These are phyloP conservation scores for Cocos nucifera DNA, from an alignment of 176 grass and related monocot genomes.

Conservation along the genomic window DNA sequence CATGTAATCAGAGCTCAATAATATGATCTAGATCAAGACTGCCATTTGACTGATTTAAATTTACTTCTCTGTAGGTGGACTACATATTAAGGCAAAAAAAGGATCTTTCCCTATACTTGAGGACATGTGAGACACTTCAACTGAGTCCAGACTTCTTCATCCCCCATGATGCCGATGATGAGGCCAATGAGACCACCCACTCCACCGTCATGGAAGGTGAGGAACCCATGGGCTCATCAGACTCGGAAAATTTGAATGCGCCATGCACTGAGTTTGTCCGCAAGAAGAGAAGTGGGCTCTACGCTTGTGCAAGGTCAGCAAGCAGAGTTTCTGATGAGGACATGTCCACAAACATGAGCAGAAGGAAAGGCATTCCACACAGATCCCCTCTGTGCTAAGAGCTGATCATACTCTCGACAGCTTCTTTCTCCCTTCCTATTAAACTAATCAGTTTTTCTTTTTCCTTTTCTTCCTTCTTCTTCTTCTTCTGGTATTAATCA, in stretches of 20 bases:
- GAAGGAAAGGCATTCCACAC: slow-evolving; percentile 85
- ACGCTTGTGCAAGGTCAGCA: slow-evolving; percentile 62
- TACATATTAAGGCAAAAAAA: slow-evolving; percentile 69
- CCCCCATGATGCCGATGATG: slow-evolving; percentile 74
- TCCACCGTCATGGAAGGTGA: slow-evolving; percentile 85
- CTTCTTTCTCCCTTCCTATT: not conserved
- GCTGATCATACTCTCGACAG: slow-evolving; percentile 17
- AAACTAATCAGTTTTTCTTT: slow-evolving; percentile 20
- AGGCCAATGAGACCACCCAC: slow-evolving; percentile 56
- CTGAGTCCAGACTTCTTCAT: slow-evolving; percentile 96
- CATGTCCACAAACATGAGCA: slow-evolving; percentile 76
- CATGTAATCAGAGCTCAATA: too few species aligned
- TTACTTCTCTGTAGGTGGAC: slow-evolving; percentile 49
- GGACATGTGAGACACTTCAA: slow-evolving; percentile 77
- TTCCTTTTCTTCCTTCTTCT: slow-evolving; percentile 34
- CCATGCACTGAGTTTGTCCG: slow-evolving; percentile 48
- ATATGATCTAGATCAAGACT: too few species aligned
- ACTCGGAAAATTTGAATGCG: slow-evolving; percentile 74
- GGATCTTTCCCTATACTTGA: slow-evolving; percentile 60
- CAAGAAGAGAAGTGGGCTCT: slow-evolving; percentile 59
- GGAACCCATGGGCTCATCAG: slow-evolving; percentile 74
- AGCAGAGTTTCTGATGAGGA: slow-evolving; percentile 58
- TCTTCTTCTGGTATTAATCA: slow-evolving; percentile 25
- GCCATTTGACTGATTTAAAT: too few species aligned
- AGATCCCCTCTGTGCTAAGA: slow-evolving; percentile 86